These are phyloP conservation scores for Candida maltosa DNA, from an alignment of 805 yeast species.

Conservation along the genomic window DNA sequence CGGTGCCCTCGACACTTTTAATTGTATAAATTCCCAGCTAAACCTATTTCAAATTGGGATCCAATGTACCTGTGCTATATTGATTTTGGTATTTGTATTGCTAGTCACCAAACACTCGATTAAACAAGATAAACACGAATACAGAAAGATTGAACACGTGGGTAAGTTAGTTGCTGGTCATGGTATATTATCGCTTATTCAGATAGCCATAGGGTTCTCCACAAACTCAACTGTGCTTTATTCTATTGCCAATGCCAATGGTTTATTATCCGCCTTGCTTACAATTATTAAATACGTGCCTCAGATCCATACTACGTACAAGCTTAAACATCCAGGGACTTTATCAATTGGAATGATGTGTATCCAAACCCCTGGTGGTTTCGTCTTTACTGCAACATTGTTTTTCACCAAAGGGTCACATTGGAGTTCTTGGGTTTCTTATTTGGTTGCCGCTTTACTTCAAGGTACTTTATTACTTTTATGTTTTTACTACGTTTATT, in stretches of 20 bases:
- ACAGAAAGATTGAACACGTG: conserved; percentile 34
- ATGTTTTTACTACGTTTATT: conserved; percentile 52
- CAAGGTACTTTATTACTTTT: conserved; percentile 61
- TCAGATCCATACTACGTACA: conserved; percentile 68
- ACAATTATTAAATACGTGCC: conserved; percentile 77
- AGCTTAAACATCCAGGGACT: conserved; percentile 73
- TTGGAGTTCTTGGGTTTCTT: conserved; percentile 88
- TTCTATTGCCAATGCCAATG: conserved; percentile 55
- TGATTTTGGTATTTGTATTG: conserved; percentile 56
- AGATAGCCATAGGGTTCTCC: conserved; percentile 31
- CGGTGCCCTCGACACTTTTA: conserved; percentile 44
- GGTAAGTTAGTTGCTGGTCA: conserved; percentile 41
- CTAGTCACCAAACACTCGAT: conserved; percentile 42
- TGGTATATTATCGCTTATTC: conserved; percentile 26
- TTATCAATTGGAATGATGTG: conserved; percentile 78
- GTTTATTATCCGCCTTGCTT: conserved; percentile 59
- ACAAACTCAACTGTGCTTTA: conserved; percentile 20
- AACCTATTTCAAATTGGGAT: conserved; percentile 64
- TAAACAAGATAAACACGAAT: conserved; percentile 46
- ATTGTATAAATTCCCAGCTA: conserved; percentile 64
- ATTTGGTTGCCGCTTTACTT: conserved; percentile 63
- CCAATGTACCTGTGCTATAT: conserved; percentile 58
- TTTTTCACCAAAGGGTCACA: conserved; percentile 69
- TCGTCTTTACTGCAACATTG: conserved; percentile 70
- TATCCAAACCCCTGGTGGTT: conserved; percentile 89